Conservation (phyloP, 768 basidiomycete species). For the Asterophora parasitica region DNA sequence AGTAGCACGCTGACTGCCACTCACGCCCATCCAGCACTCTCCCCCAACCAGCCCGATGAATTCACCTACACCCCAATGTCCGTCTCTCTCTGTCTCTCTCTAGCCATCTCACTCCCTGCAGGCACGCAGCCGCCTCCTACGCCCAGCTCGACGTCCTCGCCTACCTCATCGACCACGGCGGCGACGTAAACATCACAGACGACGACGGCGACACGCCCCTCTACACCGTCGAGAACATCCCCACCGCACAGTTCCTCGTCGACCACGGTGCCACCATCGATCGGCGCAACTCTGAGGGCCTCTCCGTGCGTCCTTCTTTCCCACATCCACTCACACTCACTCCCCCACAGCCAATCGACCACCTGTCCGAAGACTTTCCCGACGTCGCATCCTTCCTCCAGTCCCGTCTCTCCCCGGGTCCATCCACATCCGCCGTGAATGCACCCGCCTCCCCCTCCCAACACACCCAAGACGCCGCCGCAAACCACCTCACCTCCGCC, state of each 20-base stretch:
- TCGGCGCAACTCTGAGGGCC: slow-evolving; percentile 62
- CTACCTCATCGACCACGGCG: slow-evolving; percentile 76
- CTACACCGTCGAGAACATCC: slow-evolving; percentile 80
- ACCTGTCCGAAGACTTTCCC: slow-evolving; percentile 68
- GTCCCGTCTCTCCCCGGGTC: slow-evolving; percentile 25
- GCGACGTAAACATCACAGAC: slow-evolving; percentile 83
- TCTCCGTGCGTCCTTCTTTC: slow-evolving; percentile 53
- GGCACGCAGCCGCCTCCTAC: slow-evolving; percentile 94
- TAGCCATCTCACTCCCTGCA: slow-evolving; percentile 23
- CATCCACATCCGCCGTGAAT: slow-evolving; percentile 18
- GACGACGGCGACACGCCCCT: slow-evolving; percentile 89
- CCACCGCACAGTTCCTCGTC: slow-evolving; percentile 74
- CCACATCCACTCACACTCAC: slow-evolving; percentile 1
- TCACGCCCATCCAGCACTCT: slow-evolving; percentile 42
- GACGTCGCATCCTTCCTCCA: slow-evolving; percentile 61
- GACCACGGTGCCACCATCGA: slow-evolving; percentile 68
- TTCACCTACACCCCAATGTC: slow-evolving; percentile 84
- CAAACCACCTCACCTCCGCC: slow-evolving; percentile 64
- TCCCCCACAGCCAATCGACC: slow-evolving; percentile 55
- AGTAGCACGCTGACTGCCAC: too few relatives aligned
- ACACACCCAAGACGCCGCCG: slow-evolving; percentile 60
- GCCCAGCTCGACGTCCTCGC: slow-evolving; percentile 71
- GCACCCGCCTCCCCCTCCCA: slow-evolving; percentile 42
- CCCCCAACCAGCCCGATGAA: slow-evolving; percentile 66
- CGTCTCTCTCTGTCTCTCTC: slow-evolving; percentile 14